Base-by-base conservation (phyloP, 2,329 filamentous ascomycete genomes). In the Cladosporium phlei region DNA sequence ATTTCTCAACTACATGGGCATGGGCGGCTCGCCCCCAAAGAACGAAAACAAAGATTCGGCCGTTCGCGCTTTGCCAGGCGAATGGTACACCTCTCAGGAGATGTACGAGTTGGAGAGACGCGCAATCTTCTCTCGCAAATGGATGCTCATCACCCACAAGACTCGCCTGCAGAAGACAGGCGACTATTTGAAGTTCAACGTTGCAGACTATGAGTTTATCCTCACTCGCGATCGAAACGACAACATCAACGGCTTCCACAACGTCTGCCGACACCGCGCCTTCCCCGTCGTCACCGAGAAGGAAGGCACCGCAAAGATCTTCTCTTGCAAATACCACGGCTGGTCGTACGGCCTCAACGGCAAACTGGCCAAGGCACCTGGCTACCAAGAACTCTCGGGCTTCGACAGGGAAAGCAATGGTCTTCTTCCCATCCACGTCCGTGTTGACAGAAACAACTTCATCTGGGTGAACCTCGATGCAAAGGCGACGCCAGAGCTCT, bases 281-380 rank as follows among this genome's bases (percentile, higher is more conserved):
- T 83, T 76, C 56, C 76, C 78, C 0, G 72, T 82, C 7, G 76
- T 80, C 7, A 70, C 67, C 3, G 69, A 72, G 33, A 69, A 74
- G 2, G 63, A 69, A 8, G 79, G 79, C 3, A 69, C 69, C 32
- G 71, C 71, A 38, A 70, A 65, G 52, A 72, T 82, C 27, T 70
- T 83, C 28, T 69, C 74, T 0, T 83, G 79, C 67, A 74, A 75
- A 49, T 82, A 82, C 55, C 79, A 82, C 55, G 78, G 78, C 32
- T 83, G 79, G 79, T 78, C 76, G 2, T 82, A 82, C 51, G 75
- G 77, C 34, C 66, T 78, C 2, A 70, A 68, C 21, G 79, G 79
- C 11, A 74, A 75, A 38, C 67, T 82, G 2, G 73, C 78, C 20
- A 82, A 82, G 59, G 79, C 79, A 2, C 79, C 79, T 0, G 71